Evolutionary conservation across 768 basidiomycete species (phyloP).

Genomic region (Boletus bicolor): DNA sequence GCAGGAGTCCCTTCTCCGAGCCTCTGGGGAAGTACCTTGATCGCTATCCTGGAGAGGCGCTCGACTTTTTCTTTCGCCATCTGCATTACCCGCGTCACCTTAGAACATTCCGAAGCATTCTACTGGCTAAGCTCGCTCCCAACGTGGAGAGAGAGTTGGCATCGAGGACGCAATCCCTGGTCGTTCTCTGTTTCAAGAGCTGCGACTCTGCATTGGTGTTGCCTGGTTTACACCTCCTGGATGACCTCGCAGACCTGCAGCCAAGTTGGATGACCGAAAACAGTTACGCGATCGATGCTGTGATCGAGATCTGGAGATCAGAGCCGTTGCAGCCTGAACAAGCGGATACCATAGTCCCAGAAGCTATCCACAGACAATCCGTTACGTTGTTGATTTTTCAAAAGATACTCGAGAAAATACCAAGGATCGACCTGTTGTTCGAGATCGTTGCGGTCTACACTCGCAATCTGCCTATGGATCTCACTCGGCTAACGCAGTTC

Average conservation of each 20-base stretch:
- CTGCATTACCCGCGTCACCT: constrained; percentile 77
- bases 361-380: constrained; percentile 56
- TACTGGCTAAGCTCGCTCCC: constrained; percentile 77
- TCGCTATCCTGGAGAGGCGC: constrained; percentile 81
- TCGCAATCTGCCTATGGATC: constrained; percentile 76
- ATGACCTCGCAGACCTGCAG: constrained; percentile 67
- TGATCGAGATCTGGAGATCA: constrained; percentile 69
- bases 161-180: constrained; percentile 53
- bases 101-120: constrained; percentile 78
- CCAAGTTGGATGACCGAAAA: constrained; percentile 73
- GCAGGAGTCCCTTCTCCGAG: constrained; percentile 87
- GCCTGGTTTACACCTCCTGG: constrained; percentile 72
- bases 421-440: constrained; percentile 85
- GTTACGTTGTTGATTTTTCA: constrained; percentile 77
- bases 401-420: constrained; percentile 61
- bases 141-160: constrained; percentile 67
- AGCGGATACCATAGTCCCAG: constrained; percentile 41
- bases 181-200: constrained; percentile 48
- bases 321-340: constrained; percentile 47
- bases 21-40: constrained; percentile 90
- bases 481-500: constrained; percentile 76
- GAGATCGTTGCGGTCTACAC: constrained; percentile 81
- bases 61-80: constrained; percentile 79
- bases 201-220: constrained; percentile 50
- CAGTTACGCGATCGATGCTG: constrained; percentile 60